These are phyloP conservation scores for Candida cerambycidarum DNA, from an alignment of 805 yeast genomes.

Conservation along the genomic window DNA sequence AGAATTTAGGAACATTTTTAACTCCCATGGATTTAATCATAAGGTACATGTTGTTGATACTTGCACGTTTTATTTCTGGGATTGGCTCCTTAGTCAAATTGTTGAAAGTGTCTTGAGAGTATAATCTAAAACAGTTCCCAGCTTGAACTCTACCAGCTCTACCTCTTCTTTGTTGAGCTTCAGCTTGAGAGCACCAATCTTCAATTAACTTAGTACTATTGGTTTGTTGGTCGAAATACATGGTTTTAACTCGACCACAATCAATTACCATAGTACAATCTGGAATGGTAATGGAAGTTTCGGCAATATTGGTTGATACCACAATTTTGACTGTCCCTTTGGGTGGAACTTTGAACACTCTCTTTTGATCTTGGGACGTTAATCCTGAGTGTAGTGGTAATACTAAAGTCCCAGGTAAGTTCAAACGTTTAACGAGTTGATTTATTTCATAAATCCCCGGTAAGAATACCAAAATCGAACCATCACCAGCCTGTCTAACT, in stretches of 20 bases:
- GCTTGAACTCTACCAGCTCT: constrained; percentile 94
- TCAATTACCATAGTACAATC: constrained; percentile 93
- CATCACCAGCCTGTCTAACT: constrained; percentile 27
- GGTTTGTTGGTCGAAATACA: constrained; percentile 64
- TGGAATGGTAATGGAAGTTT: constrained; percentile 93
- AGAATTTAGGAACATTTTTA: constrained; percentile 63
- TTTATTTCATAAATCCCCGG: constrained; percentile 92
- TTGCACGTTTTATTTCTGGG: constrained; percentile 86
- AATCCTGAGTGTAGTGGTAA: constrained; percentile 90
- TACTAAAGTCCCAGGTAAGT: constrained; percentile 18
- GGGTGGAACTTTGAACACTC: constrained; percentile 63
- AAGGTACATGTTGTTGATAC: constrained; percentile 78
- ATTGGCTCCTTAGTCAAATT: constrained; percentile 70
- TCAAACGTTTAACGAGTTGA: constrained; percentile 24
- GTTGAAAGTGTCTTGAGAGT: constrained; percentile 55
- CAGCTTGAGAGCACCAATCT: constrained; percentile 87
- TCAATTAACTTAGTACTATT: constrained; percentile 75
- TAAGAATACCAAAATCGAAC: constrained; percentile 80
- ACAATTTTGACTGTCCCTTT: constrained; percentile 68
- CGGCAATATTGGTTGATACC: constrained; percentile 92
- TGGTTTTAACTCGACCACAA: constrained; percentile 78
- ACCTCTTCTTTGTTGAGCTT: constrained; percentile 88
- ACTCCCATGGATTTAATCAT: constrained; percentile 90
- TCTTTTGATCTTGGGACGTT: constrained; percentile 76
- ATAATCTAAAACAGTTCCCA: constrained; percentile 82